phyloP scores from a whole-genome alignment of 208 protist genomes.

The Porcisia deanei region DNA sequence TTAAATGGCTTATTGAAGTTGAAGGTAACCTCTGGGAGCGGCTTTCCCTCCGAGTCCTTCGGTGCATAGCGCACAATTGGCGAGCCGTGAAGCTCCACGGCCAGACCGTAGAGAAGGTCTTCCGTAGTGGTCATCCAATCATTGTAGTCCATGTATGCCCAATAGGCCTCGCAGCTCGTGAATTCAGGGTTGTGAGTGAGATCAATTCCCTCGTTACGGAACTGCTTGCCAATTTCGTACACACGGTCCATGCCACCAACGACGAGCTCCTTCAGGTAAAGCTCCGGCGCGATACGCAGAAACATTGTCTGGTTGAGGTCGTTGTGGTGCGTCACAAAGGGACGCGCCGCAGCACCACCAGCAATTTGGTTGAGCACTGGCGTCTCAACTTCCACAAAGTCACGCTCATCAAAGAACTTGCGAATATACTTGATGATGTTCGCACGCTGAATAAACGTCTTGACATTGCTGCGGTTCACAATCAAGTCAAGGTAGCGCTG shows the following conservation, averaged over 20 bases:
- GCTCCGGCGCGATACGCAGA: constrained; percentile 99
- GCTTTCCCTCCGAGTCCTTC: constrained; percentile 84
- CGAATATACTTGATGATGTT: constrained; percentile 98
- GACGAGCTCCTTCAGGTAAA: constrained; percentile 99
- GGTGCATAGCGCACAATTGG: constrained; percentile 96
- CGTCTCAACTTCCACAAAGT: constrained; percentile 98
- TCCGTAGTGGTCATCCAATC: constrained; percentile 99
- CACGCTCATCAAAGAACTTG: constrained; percentile 95
- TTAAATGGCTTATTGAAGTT: constrained; percentile 99
- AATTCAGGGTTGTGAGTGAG: constrained; percentile 99
- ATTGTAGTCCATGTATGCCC: constrained; percentile 99
- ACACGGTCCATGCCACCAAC: constrained; percentile 99
- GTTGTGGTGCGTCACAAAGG: constrained; percentile 99
- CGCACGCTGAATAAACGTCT: constrained; percentile 94
- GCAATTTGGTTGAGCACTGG: constrained; percentile 99
- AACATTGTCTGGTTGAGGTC: constrained; percentile 98
- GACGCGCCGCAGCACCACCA: constrained; percentile 98
- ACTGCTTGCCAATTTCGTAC: constrained; percentile 99
- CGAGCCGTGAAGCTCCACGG: constrained; percentile 93
- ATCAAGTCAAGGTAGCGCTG: constrained; percentile 99
- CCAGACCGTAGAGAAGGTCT: constrained; percentile 95
- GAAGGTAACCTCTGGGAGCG: constrained; percentile 89
- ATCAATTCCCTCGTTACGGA: constrained; percentile 99
- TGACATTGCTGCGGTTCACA: constrained; percentile 94
- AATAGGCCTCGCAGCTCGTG: constrained; percentile 99